A percentile compares a stretch with the other conserved stretches of the same genome.
These are phyloP conservation scores for Aureobasidium leucospermi DNA, from an alignment of 2,329 filamentous ascomycete genomes.

Conservation along the genomic window DNA sequence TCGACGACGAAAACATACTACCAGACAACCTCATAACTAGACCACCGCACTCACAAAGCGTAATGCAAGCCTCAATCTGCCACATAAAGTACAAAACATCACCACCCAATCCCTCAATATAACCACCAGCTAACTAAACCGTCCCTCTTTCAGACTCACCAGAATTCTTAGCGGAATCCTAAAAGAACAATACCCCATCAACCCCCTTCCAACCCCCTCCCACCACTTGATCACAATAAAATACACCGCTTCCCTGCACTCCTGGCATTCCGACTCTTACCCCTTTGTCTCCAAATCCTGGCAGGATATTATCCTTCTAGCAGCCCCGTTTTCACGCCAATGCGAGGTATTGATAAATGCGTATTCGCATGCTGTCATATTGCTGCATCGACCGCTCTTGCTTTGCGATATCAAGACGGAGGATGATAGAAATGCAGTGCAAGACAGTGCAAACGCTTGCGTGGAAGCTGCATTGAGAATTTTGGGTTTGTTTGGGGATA, in stretches of 20 bases:
- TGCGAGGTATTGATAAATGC: slow-evolving; percentile 27
- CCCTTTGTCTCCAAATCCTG: slow-evolving; percentile 38
- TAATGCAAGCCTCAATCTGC: slow-evolving; percentile 40
- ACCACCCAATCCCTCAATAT: not conserved
- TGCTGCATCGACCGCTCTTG: slow-evolving; percentile 29
- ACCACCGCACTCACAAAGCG: slow-evolving; percentile 36
- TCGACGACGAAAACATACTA: slow-evolving; percentile 53
- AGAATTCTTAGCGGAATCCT: slow-evolving; percentile 27
- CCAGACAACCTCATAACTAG: slow-evolving; percentile 29
- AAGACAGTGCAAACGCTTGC: not conserved
- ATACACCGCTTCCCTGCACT: slow-evolving; percentile 31
- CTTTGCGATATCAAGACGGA: slow-evolving; percentile 13
- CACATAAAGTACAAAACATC: slow-evolving; percentile 27
- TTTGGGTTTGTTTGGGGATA: not conserved
- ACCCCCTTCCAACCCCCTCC: slow-evolving; percentile 28
- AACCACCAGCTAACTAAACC: not conserved
- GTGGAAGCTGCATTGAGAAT: slow-evolving; percentile 1
- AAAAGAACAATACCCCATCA: slow-evolving; percentile 28
- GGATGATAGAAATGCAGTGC: not conserved
- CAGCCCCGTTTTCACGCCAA: slow-evolving; percentile 33
- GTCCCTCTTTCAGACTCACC: slow-evolving; percentile 26
- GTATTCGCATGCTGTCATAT: slow-evolving; percentile 29
- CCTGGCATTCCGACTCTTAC: slow-evolving; percentile 27
- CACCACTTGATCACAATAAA: slow-evolving; percentile 32
- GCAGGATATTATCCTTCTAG: slow-evolving; percentile 41